A percentile compares a stretch with the other conserved stretches of the same genome.
phyloP scores from a whole-genome alignment of 306 rosid species.

The Boehmeria nivea region DNA sequence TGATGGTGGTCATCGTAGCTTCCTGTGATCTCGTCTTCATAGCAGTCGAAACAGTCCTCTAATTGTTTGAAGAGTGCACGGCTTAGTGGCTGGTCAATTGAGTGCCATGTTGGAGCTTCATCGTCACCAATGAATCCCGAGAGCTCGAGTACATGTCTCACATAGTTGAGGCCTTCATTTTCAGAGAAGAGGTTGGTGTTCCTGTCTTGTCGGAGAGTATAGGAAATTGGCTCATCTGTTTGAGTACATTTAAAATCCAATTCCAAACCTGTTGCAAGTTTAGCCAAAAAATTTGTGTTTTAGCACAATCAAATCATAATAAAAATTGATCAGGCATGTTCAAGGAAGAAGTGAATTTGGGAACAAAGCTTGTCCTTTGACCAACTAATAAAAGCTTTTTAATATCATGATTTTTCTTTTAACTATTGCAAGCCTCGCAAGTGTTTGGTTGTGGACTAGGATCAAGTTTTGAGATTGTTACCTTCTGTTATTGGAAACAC shows the following conservation, averaged over 20 bases:
- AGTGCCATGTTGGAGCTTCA: constrained; percentile 27
- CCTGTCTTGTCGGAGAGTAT: constrained; percentile 12
- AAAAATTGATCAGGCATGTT: too few species aligned
- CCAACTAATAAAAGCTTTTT: too few species aligned
- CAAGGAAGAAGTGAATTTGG: too few species aligned
- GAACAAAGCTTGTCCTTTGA: too few species aligned
- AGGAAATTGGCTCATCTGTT: constrained; percentile 20
- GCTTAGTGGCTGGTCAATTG: constrained; percentile 47
- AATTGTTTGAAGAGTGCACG: constrained; percentile 42
- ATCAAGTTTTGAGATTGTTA: constrained; percentile 28
- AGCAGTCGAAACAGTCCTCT: constrained; percentile 35
- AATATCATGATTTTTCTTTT: too few species aligned
- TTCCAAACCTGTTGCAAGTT: constrained; percentile 30
- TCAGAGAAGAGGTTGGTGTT: constrained; percentile 24
- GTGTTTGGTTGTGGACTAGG: too few species aligned
- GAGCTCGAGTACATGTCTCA: constrained; percentile 49
- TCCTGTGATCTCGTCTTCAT: constrained; percentile 33
- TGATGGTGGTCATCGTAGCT: constrained; percentile 25
- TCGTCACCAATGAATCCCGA: constrained; percentile 54
- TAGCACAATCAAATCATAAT: too few species aligned
- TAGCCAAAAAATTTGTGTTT: constrained; percentile 6
- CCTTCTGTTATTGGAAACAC: constrained; percentile 39
- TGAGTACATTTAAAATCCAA: constrained; percentile 9
- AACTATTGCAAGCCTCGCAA: too few species aligned
- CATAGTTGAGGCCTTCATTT: constrained; percentile 46